Base-by-base conservation (phyloP, 2,329 filamentous ascomycete species). In the Claviceps humidiphila region DNA sequence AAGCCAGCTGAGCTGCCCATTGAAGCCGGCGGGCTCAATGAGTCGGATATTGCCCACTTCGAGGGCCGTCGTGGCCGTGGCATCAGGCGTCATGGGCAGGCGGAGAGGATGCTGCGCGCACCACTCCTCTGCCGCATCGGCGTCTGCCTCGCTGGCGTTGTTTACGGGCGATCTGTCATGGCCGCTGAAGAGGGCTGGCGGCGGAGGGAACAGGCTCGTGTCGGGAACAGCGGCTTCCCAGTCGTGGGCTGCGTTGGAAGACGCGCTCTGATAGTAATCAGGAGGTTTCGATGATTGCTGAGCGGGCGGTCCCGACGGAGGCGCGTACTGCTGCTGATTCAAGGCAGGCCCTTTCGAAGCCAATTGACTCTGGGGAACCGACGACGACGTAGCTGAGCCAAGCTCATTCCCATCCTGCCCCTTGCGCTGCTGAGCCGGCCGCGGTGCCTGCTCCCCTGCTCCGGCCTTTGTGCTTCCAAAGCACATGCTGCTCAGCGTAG, bases 191-290 rank as follows among this genome's bases (percentile, higher is more conserved):
- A 88, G 75, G 34, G 77, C 76, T 0, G 86, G 86, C 1, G 86
- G 86, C 0, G 85, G 85, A 1, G 85, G 85, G 44, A 89, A 78
- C 9, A 86, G 74, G 1, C 84, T 74, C 1, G 80, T 88, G 64
- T 89, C 85, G 0, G 85, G 84, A 1, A 89, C 83, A 3, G 82
- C 77, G 6, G 76, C 62, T 58, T 82, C 74, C 86, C 86, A 89
- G 66, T 86, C 80, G 63, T 89, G 84, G 84, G 58, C 80, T 64
- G 42, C 6, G 30, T 34, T 34, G 1, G 30, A 34, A 34, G 30
- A 34, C 30, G 30, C 30, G 30, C 30, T 34, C 30, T 34, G 30
- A 34, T 34, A 4, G 9, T 34, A 34, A 34, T 34, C 9, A 11
- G 30, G 30, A 11, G 30, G 30, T 34, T 34, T 34, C 30, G 3